Percentiles rank a stretch among this genome's conserved stretches.
Evolutionary conservation across 83 land plant species (phyloP).

Genomic region (Picea mariana): DNA sequence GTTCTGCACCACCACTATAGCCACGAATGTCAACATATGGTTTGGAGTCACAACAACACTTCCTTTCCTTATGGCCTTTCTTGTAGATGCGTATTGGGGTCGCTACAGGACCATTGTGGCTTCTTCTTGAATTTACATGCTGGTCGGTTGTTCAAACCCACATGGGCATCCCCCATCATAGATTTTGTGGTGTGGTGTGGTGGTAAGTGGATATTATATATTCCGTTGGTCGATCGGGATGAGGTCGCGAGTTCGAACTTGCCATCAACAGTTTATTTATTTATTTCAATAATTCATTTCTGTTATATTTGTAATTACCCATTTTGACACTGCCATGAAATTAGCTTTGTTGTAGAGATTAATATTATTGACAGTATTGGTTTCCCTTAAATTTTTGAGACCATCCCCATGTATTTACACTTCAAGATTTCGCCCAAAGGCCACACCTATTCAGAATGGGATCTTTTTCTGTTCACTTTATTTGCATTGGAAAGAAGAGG

Average conservation of each 20-base stretch:
- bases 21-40: slow-evolving; percentile 62
- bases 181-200: not conserved
- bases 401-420: no score
- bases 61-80: slow-evolving; percentile 54
- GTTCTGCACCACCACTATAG: slow-evolving; percentile 37
- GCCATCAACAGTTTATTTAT: no score
- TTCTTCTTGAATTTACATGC: slow-evolving; percentile 42
- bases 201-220: no score
- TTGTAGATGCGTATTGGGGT: slow-evolving; percentile 65
- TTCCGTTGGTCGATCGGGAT: no score
- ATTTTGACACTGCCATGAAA: no score
- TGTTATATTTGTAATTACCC: no score
- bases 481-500: no score
- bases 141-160: slow-evolving; percentile 17
- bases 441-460: not conserved
- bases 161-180: no score
- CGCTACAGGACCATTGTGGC: slow-evolving; percentile 50
- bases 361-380: not conserved
- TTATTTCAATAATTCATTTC: not conserved
- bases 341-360: no score
- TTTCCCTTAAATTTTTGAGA: not conserved
- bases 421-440: not conserved
- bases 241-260: no score
- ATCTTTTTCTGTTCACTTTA: no score
- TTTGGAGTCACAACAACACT: slow-evolving; percentile 43